Percentiles rank a stretch among this genome's conserved stretches.
Evolutionary conservation across 768 basidiomycete species (phyloP).

Genomic region (Amanita fuliginea): DNA sequence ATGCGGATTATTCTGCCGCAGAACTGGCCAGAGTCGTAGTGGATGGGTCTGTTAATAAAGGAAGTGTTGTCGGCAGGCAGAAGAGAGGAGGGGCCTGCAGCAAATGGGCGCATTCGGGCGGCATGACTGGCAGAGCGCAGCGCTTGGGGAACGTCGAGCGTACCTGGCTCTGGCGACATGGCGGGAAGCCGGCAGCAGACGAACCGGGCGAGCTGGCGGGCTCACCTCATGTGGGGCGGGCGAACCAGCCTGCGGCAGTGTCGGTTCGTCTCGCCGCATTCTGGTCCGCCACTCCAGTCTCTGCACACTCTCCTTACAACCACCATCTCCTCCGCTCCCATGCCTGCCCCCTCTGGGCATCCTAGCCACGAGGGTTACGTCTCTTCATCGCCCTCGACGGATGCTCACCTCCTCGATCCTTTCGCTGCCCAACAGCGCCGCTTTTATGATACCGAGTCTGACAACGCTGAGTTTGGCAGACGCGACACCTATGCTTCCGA

Average conservation of each 20-base stretch:
- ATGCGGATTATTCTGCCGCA: constrained; percentile 44
- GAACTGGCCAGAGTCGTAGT: constrained; percentile 50
- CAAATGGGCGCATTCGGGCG: background rate
- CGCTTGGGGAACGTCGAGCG: background rate
- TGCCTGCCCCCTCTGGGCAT: constrained; percentile 47
- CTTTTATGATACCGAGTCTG: constrained; percentile 72
- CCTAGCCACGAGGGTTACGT: constrained; percentile 55
- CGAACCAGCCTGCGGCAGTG: constrained; percentile 2
- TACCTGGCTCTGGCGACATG: background rate
- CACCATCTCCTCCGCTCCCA: constrained; percentile 16
- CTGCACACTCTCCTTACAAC: constrained; percentile 3
- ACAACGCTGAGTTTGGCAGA: constrained; percentile 51
- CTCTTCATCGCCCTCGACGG: constrained; percentile 48
- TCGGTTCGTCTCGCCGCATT: background rate
- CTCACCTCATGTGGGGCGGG: background rate
- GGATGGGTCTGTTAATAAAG: constrained; percentile 28
- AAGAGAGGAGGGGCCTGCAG: background rate
- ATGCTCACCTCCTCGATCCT: constrained; percentile 56
- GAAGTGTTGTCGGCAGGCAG: background rate
- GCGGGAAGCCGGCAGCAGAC: background rate
- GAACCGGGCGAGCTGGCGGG: background rate
- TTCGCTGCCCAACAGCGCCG: constrained; percentile 38
- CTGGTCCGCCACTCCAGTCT: constrained; percentile 4
- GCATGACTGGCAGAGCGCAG: background rate
- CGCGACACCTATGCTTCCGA: constrained; percentile 66